Conservation (phyloP, 345 rosid species). For the Populus alba region DNA sequence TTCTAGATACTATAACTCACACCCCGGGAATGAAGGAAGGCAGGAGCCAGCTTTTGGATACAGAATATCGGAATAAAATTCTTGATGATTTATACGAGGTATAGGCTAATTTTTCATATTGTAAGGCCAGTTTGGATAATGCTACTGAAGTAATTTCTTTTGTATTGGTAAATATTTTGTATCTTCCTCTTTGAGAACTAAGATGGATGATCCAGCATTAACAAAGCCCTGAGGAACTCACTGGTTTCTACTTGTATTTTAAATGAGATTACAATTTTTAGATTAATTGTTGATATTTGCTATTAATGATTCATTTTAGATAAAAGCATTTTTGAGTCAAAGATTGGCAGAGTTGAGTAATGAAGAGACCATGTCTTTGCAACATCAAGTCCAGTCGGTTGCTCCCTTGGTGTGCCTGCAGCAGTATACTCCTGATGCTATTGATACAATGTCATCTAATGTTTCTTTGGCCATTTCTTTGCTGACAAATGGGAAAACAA, state of each 20-base stretch:
- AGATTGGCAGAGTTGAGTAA: slow-evolving; percentile 67
- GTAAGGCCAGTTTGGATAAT: not conserved
- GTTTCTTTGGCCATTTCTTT: slow-evolving; percentile 63
- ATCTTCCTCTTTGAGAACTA: not conserved
- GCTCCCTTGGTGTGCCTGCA: slow-evolving; percentile 87
- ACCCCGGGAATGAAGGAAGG: slow-evolving; percentile 41
- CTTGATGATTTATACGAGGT: slow-evolving; percentile 96
- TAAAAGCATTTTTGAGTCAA: slow-evolving; percentile 82
- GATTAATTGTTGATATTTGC: slow-evolving; percentile 4
- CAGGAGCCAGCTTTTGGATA: slow-evolving; percentile 82
- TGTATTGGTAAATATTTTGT: not conserved
- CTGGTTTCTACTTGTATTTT: not conserved
- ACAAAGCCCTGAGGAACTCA: not conserved
- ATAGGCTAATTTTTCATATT: slow-evolving; percentile 3
- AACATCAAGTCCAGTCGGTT: slow-evolving; percentile 90
- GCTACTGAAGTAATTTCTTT: slow-evolving; percentile 1
- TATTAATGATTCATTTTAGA: slow-evolving; percentile 36
- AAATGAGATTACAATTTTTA: not conserved
- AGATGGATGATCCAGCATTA: not conserved
- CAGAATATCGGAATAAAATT: slow-evolving; percentile 84
- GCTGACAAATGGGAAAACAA: slow-evolving; percentile 76
- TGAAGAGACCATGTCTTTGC: slow-evolving; percentile 77
- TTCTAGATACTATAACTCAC: slow-evolving; percentile 36
- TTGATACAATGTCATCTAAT: slow-evolving; percentile 63
- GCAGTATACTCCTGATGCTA: slow-evolving; percentile 76